Conservation (phyloP, 2,329 filamentous ascomycete genomes). For the Diaporthe destruens region DNA sequence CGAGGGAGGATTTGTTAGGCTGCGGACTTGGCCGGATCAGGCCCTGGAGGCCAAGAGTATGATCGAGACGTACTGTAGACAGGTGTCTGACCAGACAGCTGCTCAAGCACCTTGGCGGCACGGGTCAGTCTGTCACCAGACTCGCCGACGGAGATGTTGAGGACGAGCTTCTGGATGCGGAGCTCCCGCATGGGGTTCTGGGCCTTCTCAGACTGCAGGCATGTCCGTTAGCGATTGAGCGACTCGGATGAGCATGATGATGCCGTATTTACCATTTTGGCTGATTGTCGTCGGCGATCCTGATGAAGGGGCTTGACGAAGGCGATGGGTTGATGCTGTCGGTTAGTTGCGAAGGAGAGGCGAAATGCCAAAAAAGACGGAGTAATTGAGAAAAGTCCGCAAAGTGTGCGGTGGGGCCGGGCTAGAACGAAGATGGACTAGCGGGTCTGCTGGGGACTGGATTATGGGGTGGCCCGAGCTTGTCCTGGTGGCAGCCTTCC, state of each 20-base stretch:
- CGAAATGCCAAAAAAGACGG: conserved; percentile 32
- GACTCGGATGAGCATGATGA: neutral
- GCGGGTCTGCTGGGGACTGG: conserved; percentile 21
- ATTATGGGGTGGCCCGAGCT: conserved; percentile 44
- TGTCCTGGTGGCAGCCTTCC: conserved; percentile 34
- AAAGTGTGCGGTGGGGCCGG: conserved; percentile 41
- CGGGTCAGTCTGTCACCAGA: conserved; percentile 99
- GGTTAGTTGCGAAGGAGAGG: conserved; percentile 31
- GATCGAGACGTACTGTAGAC: conserved; percentile 85
- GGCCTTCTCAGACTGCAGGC: conserved; percentile 81
- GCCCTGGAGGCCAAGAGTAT: neutral
- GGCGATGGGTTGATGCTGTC: conserved; percentile 38
- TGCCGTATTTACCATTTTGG: conserved; percentile 54
- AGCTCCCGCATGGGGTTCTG: conserved; percentile 99
- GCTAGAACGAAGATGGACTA: conserved; percentile 42
- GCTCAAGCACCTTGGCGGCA: conserved; percentile 99
- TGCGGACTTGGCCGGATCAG: neutral
- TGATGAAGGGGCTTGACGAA: conserved; percentile 40
- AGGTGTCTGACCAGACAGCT: conserved; percentile 98
- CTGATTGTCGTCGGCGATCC: conserved; percentile 41
- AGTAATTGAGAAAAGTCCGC: conserved; percentile 32
- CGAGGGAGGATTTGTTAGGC: conserved; percentile 27
- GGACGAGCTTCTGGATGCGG: conserved; percentile 98
- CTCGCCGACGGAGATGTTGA: conserved; percentile 99
- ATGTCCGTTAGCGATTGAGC: conserved; percentile 46